Conservation (phyloP, 768 basidiomycete genomes). For the Imleria badia region DNA sequence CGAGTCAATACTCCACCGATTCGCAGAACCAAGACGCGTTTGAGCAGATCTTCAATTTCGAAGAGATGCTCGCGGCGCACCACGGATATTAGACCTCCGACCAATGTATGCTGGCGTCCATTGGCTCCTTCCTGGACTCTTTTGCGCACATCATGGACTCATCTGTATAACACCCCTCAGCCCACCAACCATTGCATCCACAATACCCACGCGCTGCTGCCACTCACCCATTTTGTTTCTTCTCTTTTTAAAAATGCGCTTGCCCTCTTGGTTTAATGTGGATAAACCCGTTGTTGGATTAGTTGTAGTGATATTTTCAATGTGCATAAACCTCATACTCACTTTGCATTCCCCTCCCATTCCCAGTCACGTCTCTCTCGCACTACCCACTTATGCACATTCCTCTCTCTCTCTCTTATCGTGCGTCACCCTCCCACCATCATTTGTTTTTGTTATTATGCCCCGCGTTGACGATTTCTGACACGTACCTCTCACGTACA, state of each 20-base stretch:
- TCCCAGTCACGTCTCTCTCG: conserved; percentile 7
- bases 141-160: conserved; percentile 26
- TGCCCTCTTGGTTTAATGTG: conserved; percentile 34
- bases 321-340: conserved; percentile 32
- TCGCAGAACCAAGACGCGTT: conserved; percentile 36
- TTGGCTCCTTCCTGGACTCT: conserved; percentile 31
- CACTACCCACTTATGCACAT: conserved; percentile 1
- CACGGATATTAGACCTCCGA: conserved; percentile 31
- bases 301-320: conserved; percentile 33
- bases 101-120: conserved; percentile 39
- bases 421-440: conserved; percentile 24
- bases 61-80: conserved; percentile 33
- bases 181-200: conserved; percentile 24
- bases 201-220: conserved; percentile 33
- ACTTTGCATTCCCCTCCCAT: conserved; percentile 18
- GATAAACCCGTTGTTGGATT: conserved; percentile 38
- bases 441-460: conserved; percentile 23
- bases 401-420: conserved; percentile 3
- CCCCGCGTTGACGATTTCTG: conserved; percentile 30
- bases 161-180: conserved; percentile 31
- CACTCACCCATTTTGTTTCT: conserved; percentile 17
- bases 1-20: conserved; percentile 31
- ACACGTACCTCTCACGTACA: conserved; percentile 23
- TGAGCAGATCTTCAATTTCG: conserved; percentile 38
- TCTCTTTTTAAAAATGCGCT: conserved; percentile 16